Base-by-base conservation (phyloP, 352 stramenopile species). In the Globisporangium ultimum region DNA sequence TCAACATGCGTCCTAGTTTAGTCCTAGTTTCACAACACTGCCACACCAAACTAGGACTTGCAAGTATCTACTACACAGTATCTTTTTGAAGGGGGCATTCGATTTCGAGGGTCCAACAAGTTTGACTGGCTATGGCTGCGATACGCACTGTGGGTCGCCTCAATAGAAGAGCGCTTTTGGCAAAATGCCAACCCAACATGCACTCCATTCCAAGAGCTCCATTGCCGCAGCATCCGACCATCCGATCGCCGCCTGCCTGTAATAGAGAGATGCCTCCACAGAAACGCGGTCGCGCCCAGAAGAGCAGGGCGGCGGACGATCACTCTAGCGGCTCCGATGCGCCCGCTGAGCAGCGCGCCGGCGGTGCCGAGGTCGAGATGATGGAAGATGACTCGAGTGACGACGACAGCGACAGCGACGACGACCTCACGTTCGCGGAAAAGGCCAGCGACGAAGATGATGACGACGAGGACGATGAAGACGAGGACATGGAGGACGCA, bases 371-470 rank as follows among this genome's bases (percentile, higher is more conserved):
- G 22, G 74, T 76, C 41, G 72, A 80, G 50, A 79, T 82, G 72
- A 85, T 75, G 72, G 68, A 82, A 40, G 70, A 81, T 36, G 59
- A 67, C 55, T 67, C 67, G 45, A 72, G 68, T 10, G 70, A 81
- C 22, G 68, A 73, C 34, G 70, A 82, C 55, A 71, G 70, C 38
- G 72, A 81, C 55, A 77, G 63, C 42, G 78, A 89, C 2, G 70
- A 87, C 59, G 80, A 87, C 47, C 70, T 89, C 52, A 85, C 79
- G 24, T 88, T 89, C 52, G 63, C 63, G 3, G 71, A 78, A 42
- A 64, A 70, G 41, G 58, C 61, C 24, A 58, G 53, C 49, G 68
- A 68, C 28, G 69, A 69, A 3, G 67, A 76, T 28, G 71, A 86
- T 1, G 72, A 84, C 18, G 77, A 79, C 15, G 76, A 88, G 36